A percentile compares a stretch with the other conserved stretches of the same genome.
Evolutionary conservation across 208 protist genomes (phyloP).

Genomic region (Crithidia sp.): DNA sequence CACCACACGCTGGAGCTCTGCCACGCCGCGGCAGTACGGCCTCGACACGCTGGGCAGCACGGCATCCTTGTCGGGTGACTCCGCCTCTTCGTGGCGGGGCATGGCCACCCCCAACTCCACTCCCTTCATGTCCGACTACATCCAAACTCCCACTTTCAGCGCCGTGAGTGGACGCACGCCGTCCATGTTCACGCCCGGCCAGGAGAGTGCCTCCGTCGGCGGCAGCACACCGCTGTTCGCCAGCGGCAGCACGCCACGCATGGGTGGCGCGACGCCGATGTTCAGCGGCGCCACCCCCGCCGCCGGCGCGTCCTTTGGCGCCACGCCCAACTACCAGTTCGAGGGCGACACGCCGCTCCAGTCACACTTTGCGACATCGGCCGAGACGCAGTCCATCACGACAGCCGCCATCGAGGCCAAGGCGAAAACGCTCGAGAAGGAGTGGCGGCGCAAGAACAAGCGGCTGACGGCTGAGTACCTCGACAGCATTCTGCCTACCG

Average conservation of each 20-base stretch:
- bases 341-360: conserved; percentile 85
- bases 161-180: conserved; percentile 39
- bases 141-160: conserved; percentile 63
- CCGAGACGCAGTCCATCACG: conserved; percentile 64
- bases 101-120: conserved; percentile 71
- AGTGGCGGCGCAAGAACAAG: conserved; percentile 88
- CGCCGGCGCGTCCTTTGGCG: conserved; percentile 56
- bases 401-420: conserved; percentile 75
- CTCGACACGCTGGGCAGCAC: conserved; percentile 62
- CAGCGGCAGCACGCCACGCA: conserved; percentile 28
- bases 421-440: conserved; percentile 78
- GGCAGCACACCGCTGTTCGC: conserved; percentile 32
- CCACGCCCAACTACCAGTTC: conserved; percentile 91
- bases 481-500: conserved; percentile 66
- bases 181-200: conserved; percentile 32
- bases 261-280: conserved; percentile 52
- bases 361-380: conserved; percentile 66
- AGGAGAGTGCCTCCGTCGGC: conserved; percentile 19
- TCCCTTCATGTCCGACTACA: conserved; percentile 50
- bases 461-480: conserved; percentile 84
- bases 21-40: conserved; percentile 79
- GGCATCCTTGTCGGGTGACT: conserved; percentile 36
- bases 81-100: conserved; percentile 65
- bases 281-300: conserved; percentile 50
- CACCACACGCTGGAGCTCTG: conserved; percentile 72